Percentiles rank a stretch among this genome's conserved stretches.
Conservation (phyloP, 352 stramenopile species). For the Blastocystis sp. region DNA sequence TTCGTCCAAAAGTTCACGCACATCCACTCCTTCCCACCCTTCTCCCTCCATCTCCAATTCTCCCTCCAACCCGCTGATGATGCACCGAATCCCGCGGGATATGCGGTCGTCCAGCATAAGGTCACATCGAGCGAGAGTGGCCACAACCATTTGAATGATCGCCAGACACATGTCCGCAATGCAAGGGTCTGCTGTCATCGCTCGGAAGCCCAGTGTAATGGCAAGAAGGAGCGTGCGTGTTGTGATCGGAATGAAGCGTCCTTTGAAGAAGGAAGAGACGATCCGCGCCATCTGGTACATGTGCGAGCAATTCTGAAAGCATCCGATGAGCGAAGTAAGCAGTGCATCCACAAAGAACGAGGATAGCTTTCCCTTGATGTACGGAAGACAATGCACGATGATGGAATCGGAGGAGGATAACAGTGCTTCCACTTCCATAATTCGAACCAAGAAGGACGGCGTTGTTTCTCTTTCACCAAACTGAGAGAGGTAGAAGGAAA, state of each 20-base stretch:
- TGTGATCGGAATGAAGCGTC: background rate
- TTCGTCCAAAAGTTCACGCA: background rate
- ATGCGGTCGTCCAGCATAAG: background rate
- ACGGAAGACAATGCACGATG: background rate
- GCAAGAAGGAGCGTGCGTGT: background rate
- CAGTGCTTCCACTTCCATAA: background rate
- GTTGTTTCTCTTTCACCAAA: background rate
- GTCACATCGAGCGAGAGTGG: background rate
- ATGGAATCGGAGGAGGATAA: background rate
- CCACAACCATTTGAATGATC: background rate
- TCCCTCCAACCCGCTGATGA: background rate
- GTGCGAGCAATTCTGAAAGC: background rate
- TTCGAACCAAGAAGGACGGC: background rate
- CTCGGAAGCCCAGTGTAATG: background rate
- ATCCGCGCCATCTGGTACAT: background rate
- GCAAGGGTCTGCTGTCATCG: background rate
- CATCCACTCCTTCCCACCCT: background rate
- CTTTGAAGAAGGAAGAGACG: background rate
- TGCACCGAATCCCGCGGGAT: background rate
- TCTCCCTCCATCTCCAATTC: background rate
- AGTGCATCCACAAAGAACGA: background rate
- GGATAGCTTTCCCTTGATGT: background rate
- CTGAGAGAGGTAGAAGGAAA: background rate
- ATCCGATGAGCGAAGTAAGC: background rate
- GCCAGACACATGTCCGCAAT: background rate